These are phyloP conservation scores for Xylariaceae sp. DNA, from an alignment of 2,329 filamentous ascomycete species.

Conservation along the genomic window DNA sequence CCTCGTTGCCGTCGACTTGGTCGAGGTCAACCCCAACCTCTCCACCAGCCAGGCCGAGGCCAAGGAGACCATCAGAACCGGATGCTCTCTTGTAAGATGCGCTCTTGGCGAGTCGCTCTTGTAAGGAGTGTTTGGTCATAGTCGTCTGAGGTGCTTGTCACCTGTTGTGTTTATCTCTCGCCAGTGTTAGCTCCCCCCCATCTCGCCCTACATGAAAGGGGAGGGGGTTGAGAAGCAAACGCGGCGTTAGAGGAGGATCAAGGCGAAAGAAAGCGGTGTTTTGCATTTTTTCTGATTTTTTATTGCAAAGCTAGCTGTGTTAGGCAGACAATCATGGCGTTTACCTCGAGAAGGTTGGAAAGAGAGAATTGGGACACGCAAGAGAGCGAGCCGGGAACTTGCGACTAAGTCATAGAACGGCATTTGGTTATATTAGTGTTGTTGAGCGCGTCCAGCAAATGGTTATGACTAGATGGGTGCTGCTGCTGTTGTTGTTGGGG, in stretches of 20 bases:
- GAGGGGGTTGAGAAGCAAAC: not conserved
- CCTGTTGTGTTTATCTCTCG: not conserved
- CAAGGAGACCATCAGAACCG: slow-evolving; percentile 80
- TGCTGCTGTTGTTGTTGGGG: not conserved
- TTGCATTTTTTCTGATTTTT: not conserved
- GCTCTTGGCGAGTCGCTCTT: slow-evolving; percentile 87
- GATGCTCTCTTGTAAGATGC: slow-evolving; percentile 85
- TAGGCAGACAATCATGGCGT: not conserved
- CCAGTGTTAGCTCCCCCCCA: not conserved
- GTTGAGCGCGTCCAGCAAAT: not conserved
- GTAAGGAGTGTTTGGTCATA: slow-evolving; percentile 37
- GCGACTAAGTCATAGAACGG: not conserved
- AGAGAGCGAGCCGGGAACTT: not conserved
- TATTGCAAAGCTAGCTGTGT: not conserved
- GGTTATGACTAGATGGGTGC: not conserved
- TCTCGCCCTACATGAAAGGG: not conserved
- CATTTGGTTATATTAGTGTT: not conserved
- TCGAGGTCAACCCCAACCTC: slow-evolving; percentile 73
- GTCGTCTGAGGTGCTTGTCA: not conserved
- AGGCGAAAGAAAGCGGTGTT: not conserved
- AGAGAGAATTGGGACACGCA: not conserved
- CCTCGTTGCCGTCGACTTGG: slow-evolving; percentile 73
- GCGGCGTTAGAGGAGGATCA: not conserved
- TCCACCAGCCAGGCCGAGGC: slow-evolving; percentile 60
- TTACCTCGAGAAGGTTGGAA: not conserved